Base-by-base conservation (phyloP, 208 protist genomes). In the Endotrypanum monterogeii region DNA sequence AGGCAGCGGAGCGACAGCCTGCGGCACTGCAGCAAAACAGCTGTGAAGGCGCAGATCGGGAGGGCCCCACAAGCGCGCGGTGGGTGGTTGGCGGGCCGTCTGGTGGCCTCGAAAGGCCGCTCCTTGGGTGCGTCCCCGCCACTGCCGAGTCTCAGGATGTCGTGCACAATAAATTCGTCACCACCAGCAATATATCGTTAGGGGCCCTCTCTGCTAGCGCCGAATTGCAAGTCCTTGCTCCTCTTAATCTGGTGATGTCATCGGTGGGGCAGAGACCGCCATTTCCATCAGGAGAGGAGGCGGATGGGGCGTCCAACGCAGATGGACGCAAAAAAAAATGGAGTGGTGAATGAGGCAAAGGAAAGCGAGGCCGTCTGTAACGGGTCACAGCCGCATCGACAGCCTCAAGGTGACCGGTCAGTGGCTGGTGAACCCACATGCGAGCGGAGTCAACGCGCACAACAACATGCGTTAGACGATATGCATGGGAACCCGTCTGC, bases 141-240 rank as follows among this genome's bases (percentile, higher is more conserved):
- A 48, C 58, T n/a, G 58, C 23, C 35, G 35, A 25, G 58, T 46
- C 58, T 25, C 37, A 65, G 20, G 39, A 54, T 25, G 41, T 2
- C 39, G 16, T 68, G 14, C 16, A 14, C 67, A 74, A 74, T 32
- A 39, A 16, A 9, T n/a, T 80, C 3, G 44, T 54, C 16, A 39
- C 76, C n/a, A 52, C 65, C 8, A 55, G 65, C 35, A 32, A 80
- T 37, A 62, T 80, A 20, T 80, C 70, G 8, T 70, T 80, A 54
- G 37, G 70, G 37, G 76, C 76, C 11, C 65, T 80, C 7, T 80
- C 76, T 7, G 50, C 70, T 0, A 46, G 55, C 28, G 70, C 76
- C n/a, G 76, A 80, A 48, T 7, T 80, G 48, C 62, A 67, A 8
- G 70, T 56, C 2, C 30, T 66, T 25, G 50, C 75, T 46, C 58